phyloP scores from a whole-genome alignment of 176 grass and related monocot species.

The Carex parvula region DNA sequence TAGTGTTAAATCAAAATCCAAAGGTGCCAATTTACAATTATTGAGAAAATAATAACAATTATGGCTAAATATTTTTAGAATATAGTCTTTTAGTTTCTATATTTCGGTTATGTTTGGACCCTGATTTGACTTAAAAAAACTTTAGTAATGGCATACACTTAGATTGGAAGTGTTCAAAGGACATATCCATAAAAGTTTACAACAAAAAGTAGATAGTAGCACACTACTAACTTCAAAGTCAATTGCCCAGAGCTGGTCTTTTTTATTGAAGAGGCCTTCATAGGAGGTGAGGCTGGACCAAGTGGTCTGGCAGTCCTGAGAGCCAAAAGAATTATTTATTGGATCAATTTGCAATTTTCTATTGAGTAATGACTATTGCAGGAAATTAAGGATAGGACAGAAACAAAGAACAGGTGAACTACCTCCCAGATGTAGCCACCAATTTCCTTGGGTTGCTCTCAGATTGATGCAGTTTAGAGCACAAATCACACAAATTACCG shows the following conservation, averaged over 20 bases:
- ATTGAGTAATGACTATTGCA: background rate
- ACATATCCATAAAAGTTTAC: background rate
- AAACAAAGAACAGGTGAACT: background rate
- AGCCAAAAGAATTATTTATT: background rate
- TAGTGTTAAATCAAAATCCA: background rate
- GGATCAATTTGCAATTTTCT: background rate
- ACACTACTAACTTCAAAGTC: constrained; percentile 28
- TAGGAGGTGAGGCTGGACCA: constrained; percentile 1
- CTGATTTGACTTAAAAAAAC: background rate
- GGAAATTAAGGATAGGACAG: background rate
- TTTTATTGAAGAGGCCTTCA: constrained; percentile 6
- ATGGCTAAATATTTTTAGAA: background rate
- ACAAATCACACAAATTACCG: background rate
- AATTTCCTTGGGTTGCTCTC: background rate
- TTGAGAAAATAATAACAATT: background rate
- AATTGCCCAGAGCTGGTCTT: constrained; percentile 21
- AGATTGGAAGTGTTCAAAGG: background rate
- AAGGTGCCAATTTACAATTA: background rate
- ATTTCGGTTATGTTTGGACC: background rate
- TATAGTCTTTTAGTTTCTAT: background rate
- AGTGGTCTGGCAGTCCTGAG: background rate
- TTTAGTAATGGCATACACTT: background rate
- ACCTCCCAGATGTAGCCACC: constrained; percentile 7
- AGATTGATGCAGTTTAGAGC: constrained; percentile 20
- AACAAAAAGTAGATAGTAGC: background rate